These are phyloP conservation scores for Nicotiana attenuata DNA, from an alignment of 257 asterid genomes.

Conservation along the genomic window DNA sequence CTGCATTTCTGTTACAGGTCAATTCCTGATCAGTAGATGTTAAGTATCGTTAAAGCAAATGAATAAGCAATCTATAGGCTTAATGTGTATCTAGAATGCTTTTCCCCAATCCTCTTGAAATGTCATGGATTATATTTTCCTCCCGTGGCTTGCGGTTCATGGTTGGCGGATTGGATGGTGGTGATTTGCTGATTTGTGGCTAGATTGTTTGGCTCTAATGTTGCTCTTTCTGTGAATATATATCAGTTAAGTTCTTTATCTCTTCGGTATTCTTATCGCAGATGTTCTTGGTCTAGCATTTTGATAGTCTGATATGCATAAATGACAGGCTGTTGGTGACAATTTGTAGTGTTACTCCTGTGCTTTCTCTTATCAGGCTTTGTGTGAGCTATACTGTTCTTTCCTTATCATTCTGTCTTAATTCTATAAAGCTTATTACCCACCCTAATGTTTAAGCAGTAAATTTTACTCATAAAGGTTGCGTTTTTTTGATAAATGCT, in stretches of 20 bases:
- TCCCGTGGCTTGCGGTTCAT: background rate
- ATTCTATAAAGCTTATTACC: background rate
- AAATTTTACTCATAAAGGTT: background rate
- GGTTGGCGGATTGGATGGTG: background rate
- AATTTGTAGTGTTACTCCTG: background rate
- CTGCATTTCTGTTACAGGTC: background rate
- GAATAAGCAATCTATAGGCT: background rate
- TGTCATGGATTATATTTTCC: background rate
- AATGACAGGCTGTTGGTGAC: background rate
- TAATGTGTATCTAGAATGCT: background rate
- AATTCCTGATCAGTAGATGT: background rate
- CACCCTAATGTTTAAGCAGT: background rate
- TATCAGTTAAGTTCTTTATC: background rate
- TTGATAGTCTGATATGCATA: background rate
- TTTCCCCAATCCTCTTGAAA: background rate
- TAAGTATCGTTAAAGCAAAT: background rate
- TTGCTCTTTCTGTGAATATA: background rate
- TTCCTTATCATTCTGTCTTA: background rate
- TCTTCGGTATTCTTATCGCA: background rate
- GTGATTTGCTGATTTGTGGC: background rate
- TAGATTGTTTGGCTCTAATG: background rate
- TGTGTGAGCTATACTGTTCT: background rate
- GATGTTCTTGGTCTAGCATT: slow-evolving; percentile 5
- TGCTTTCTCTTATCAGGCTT: background rate
- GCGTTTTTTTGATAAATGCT: background rate